Percentiles rank a stretch among this genome's conserved stretches.
phyloP scores from a whole-genome alignment of 768 basidiomycete genomes.

The Collybiopsis confluens region DNA sequence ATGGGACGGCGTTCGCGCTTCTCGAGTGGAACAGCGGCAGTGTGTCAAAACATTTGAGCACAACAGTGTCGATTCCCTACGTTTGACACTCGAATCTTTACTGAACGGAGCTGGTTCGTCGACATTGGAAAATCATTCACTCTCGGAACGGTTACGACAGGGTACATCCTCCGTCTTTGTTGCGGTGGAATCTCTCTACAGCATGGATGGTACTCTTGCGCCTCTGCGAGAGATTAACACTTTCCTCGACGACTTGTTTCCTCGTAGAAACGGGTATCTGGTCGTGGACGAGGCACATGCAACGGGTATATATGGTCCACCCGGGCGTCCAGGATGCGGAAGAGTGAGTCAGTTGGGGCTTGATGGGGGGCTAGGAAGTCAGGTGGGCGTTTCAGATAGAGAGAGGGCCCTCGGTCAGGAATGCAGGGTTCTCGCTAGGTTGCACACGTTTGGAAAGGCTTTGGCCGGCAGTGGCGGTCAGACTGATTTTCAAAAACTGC shows the following conservation, averaged over 20 bases:
- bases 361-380: slow-evolving; percentile 26
- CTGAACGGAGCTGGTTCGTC: background rate
- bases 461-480: slow-evolving; percentile 80
- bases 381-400: background rate
- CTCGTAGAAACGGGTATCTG: slow-evolving; percentile 61
- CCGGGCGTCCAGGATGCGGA: slow-evolving; percentile 72
- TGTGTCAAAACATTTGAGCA: slow-evolving; percentile 58
- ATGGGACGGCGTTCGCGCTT: slow-evolving; percentile 83
- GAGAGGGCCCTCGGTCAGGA: background rate
- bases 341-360: slow-evolving; percentile 67
- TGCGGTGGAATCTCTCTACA: slow-evolving; percentile 86
- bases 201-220: slow-evolving; percentile 93
- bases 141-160: background rate
- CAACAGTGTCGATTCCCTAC: slow-evolving; percentile 58
- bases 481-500: slow-evolving; percentile 24
- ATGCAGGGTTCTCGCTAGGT: slow-evolving; percentile 60
- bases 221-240: slow-evolving; percentile 68
- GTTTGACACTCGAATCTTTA: slow-evolving; percentile 10
- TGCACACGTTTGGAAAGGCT: slow-evolving; percentile 94
- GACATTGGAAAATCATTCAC: background rate
- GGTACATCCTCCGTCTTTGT: slow-evolving; percentile 53
- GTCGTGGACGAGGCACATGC: slow-evolving; percentile 94
- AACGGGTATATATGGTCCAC: slow-evolving; percentile 81
- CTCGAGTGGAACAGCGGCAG: slow-evolving; percentile 37
- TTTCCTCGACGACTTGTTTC: slow-evolving; percentile 56